Conservation (phyloP, 257 asterid genomes). For the Asclepias syriaca region DNA sequence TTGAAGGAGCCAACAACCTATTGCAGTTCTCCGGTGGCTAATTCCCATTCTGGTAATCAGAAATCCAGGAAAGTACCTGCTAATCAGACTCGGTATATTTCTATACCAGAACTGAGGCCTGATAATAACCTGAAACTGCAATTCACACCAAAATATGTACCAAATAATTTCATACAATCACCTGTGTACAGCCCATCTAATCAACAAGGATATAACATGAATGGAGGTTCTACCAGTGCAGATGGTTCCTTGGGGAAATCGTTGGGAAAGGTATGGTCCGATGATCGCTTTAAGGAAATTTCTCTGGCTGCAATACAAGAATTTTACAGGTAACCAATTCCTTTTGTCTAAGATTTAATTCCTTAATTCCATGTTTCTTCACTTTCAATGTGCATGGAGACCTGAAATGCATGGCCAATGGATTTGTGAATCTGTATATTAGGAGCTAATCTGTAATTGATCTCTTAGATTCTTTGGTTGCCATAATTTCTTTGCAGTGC, state of each 20-base stretch:
- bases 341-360: not conserved
- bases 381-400: not conserved
- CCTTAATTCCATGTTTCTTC: not conserved
- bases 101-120: conserved; percentile 46
- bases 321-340: conserved; percentile 59
- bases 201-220: conserved; percentile 36
- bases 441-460: not conserved
- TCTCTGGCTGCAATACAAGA: conserved; percentile 70
- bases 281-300: conserved; percentile 53
- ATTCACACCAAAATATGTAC: conserved; percentile 11
- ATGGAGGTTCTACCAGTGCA: conserved; percentile 16
- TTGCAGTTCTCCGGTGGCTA: conserved; percentile 12
- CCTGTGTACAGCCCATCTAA: conserved; percentile 40
- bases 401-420: not conserved
- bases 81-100: conserved; percentile 46
- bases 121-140: conserved; percentile 23
- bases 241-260: conserved; percentile 23
- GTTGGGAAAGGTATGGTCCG: conserved; percentile 48
- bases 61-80: conserved; percentile 48
- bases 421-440: not conserved
- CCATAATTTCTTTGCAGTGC: conserved; percentile 38
- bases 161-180: conserved; percentile 18
- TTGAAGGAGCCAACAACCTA: conserved; percentile 53
- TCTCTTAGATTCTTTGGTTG: not conserved
- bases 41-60: conserved; percentile 29